These are phyloP conservation scores for Tinospora cordifolia DNA, from an alignment of 164 flowering plant species.

Conservation along the genomic window DNA sequence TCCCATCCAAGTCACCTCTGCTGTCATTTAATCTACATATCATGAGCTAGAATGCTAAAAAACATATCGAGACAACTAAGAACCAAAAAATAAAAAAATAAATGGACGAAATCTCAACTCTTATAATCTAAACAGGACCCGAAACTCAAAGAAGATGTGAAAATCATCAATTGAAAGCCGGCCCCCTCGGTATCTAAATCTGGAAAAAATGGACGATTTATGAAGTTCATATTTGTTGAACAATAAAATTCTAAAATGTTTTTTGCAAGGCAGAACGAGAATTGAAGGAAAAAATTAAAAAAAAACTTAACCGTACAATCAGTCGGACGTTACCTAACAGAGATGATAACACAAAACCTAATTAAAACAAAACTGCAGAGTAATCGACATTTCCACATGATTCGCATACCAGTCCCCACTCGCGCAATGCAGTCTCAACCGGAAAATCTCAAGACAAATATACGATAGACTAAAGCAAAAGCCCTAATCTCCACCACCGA, in stretches of 20 bases:
- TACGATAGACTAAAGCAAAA: too few species aligned
- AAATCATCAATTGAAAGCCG: not conserved
- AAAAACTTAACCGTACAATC: not conserved
- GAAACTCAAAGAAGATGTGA: not conserved
- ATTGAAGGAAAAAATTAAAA: too few species aligned
- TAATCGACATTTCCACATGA: not conserved
- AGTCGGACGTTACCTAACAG: not conserved
- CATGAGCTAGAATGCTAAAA: too few species aligned
- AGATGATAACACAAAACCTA: not conserved
- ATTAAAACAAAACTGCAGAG: not conserved
- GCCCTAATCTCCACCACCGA: not conserved
- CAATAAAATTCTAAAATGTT: too few species aligned
- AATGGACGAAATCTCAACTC: not conserved
- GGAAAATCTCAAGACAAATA: not conserved
- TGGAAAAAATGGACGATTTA: not conserved
- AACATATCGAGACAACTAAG: too few species aligned
- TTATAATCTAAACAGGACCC: not conserved
- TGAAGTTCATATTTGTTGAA: too few species aligned
- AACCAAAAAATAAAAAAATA: too few species aligned
- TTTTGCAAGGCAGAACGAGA: too few species aligned
- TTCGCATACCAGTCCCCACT: not conserved
- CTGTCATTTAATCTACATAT: too few species aligned
- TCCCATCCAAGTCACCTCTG: too few species aligned
- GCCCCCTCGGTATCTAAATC: not conserved
- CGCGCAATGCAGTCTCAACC: not conserved